Evolutionary conservation across 352 stramenopile genomes (phyloP), one percentile per base, ranked within the genome.

Genomic region (Phytophthora macrochlamydospora): DNA sequence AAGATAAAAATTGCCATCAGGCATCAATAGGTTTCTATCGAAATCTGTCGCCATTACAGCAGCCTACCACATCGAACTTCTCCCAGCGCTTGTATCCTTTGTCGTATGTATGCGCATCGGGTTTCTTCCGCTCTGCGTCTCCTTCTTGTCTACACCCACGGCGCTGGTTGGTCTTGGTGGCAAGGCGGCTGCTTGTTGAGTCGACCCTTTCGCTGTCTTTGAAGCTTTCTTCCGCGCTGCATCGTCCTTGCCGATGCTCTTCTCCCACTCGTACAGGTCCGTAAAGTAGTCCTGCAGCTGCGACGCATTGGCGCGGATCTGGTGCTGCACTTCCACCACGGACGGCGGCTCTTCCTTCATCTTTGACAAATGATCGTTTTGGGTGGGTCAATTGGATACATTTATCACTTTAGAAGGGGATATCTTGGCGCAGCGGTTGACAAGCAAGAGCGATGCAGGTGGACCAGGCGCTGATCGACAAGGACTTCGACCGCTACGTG

Each of bases 61-160:
- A 54, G 59, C 68, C 7, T 70, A 94, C 92, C 52, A 93, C 85
- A 40, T 98, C 89, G 56, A 97, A 97, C 35, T 81, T 88, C 28
- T 91, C 87, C 92, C 90, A 98, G 45, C 93, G 92, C 42, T 91
- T 82, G 74, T 98, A 98, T 40, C 90, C 89, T 65, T 94, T 94
- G 57, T 97, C 89, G 61, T 97, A 90, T 31, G 89, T 95, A 46
- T 97, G 92, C 4, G 73, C 75, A 50, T 89, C 87, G 5, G 78
- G 65, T 8, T 64, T 46, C 51, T 83, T 87, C 4, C 43, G 43
- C 52, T 13, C 31, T 24, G 29, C 30, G 7, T 29, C 43, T 32
- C 0, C 28, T 4, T 2, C 7, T 14, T 32, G 42, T 5, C 14
- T 51, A 55, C 37, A 14, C 12, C 42, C 46, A 69, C 49, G 42